These are phyloP conservation scores for Neonectria neomacrospora DNA, from an alignment of 2,329 filamentous ascomycete species.

Conservation along the genomic window DNA sequence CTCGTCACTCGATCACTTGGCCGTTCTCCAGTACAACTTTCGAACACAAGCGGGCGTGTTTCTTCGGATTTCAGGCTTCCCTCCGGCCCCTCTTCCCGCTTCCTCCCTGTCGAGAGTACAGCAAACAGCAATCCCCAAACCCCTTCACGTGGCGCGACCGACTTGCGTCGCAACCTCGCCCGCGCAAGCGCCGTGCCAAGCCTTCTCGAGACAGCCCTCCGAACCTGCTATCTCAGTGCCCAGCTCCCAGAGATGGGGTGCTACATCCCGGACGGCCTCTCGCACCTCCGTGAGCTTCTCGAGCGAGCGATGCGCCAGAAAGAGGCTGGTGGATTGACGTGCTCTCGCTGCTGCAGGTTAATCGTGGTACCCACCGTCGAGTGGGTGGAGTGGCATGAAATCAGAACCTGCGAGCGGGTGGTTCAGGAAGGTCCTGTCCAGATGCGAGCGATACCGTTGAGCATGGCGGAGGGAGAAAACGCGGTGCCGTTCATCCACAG, in stretches of 20 bases:
- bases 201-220: conserved; percentile 62
- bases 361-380: conserved; percentile 64
- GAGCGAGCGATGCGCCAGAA: conserved; percentile 54
- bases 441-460: conserved; percentile 42
- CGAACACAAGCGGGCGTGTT: conserved; percentile 45
- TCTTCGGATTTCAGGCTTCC: conserved; percentile 48
- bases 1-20: conserved; percentile 44
- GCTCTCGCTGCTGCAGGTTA: conserved; percentile 61
- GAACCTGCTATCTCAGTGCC: conserved; percentile 56
- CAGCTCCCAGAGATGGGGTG: conserved; percentile 56
- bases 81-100: conserved; percentile 30
- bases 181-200: conserved; percentile 56
- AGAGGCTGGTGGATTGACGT: conserved; percentile 61
- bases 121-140: conserved; percentile 23
- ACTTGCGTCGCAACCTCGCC: conserved; percentile 27
- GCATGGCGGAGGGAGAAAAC: conserved; percentile 48
- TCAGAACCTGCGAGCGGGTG: conserved; percentile 38
- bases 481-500: conserved; percentile 59
- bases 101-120: conserved; percentile 38
- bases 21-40: conserved; percentile 48
- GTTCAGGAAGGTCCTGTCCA: conserved; percentile 16
- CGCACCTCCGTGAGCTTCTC: conserved; percentile 55
- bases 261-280: conserved; percentile 56
- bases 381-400: conserved; percentile 72
- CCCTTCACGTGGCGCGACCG: conserved; percentile 10